Evolutionary conservation across 148 eudicot species (phyloP), one percentile per base, ranked within the genome.

Genomic region (Camellia sinensis): DNA sequence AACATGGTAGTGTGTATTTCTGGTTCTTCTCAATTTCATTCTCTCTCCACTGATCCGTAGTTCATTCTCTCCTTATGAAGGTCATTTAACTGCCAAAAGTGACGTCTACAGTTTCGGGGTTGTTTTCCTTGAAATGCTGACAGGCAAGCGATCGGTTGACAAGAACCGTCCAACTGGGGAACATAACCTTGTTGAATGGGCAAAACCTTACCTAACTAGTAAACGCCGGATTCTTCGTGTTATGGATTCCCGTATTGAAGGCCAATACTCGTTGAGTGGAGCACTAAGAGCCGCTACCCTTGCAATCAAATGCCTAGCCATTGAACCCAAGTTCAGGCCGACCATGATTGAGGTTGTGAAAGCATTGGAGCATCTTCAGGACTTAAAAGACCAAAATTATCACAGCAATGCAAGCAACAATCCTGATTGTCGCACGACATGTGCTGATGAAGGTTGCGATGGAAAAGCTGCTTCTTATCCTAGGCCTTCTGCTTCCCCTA

Each of bases 91-190:
- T 9, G 63, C 91, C 2, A 92, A 81, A 83, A 96, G 97, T 60
- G 98, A 96, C 77, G 87, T 96, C 19, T 96, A 91, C 75, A 94
- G 99, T 74, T 96, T 92, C 5, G 99, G 99, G 21, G 94, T 96
- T 3, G 97, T 96, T 79, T 92, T 96, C 37, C 93, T 96, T 0
- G 99, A 96, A 80, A 84, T 96, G 72, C 54, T 96, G 80, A 86
- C 98, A 0, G 99, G 99, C 57, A 86, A 85, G 40, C 88, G 98
- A 40, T 94, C 85, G 1, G 41, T 93, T n/a, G 99, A 96, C 89
- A 87, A 81, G 63, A 91, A 89, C 71, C 90, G 89, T 13, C 84
- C 95, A 9, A 77, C 87, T 1, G 89, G 87, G 40, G 99, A 96
- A 81, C 93, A 92, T 40, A 87, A 89, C 82, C 91, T 96, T 44